phyloP scores from a whole-genome alignment of 805 yeast species.

The Lipomyces japonicus region DNA sequence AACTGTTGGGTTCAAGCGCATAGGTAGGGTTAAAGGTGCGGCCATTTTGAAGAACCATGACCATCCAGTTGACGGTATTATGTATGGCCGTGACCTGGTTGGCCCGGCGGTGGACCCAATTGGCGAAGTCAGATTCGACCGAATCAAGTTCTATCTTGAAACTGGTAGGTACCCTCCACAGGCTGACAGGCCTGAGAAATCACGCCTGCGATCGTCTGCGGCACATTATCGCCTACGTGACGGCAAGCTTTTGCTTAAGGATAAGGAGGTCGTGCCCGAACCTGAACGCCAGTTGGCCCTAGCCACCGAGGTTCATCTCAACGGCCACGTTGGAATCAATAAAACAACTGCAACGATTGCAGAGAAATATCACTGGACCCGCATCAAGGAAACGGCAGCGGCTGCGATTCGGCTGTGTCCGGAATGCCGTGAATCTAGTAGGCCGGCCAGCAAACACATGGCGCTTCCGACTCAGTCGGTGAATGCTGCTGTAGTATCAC shows the following conservation, averaged over 20 bases:
- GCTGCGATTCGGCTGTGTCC: conserved; percentile 71
- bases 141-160: conserved; percentile 70
- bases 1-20: conserved; percentile 64
- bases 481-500: no score
- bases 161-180: conserved; percentile 83
- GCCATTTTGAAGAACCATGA: conserved; percentile 83
- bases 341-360: conserved; percentile 74
- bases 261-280: conserved; percentile 77
- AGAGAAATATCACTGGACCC: conserved; percentile 84
- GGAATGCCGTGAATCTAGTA: conserved; percentile 57
- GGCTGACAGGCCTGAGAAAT: conserved; percentile 78
- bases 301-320: conserved; percentile 63
- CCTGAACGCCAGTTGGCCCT: conserved; percentile 70
- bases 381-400: conserved; percentile 83
- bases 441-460: no score
- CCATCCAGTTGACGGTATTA: conserved; percentile 78
- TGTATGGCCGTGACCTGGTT: conserved; percentile 76
- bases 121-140: conserved; percentile 62
- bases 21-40: conserved; percentile 81
- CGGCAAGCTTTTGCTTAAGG: conserved; percentile 72
- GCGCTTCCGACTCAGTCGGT: no score
- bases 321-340: conserved; percentile 82
- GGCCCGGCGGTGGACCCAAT: conserved; percentile 45
- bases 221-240: conserved; percentile 63
- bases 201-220: conserved; percentile 75